phyloP scores from a whole-genome alignment of 2,329 filamentous ascomycete species.

The Colletotrichum orchidophilum region DNA sequence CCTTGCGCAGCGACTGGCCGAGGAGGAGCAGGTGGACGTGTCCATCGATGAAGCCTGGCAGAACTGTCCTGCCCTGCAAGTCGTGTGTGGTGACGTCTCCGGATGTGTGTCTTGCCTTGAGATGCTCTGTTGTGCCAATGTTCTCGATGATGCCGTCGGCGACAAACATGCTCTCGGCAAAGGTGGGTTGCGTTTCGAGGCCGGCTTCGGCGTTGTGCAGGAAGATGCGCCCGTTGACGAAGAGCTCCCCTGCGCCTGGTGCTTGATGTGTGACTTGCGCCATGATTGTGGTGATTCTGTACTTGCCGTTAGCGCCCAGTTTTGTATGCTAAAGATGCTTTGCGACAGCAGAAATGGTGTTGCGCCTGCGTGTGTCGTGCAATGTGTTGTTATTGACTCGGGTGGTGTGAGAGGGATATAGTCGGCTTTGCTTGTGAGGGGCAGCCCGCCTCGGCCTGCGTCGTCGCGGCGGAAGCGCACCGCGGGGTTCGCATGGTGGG shows the following conservation, averaged over 20 bases:
- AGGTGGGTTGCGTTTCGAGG: conserved; percentile 30
- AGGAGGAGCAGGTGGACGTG: conserved; percentile 66
- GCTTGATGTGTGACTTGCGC: neutral
- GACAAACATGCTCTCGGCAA: conserved; percentile 35
- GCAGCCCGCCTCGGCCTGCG: neutral
- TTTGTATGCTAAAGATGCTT: neutral
- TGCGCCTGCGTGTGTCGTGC: neutral
- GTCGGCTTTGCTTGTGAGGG: neutral
- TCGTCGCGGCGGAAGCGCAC: neutral
- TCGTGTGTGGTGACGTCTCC: conserved; percentile 29
- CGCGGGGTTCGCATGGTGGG: conserved; percentile 29
- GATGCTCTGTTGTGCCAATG: conserved; percentile 24
- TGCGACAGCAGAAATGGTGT: too few relatives aligned
- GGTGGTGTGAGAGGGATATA: neutral
- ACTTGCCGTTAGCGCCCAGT: neutral
- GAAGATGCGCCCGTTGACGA: conserved; percentile 35
- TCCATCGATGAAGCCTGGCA: conserved; percentile 67
- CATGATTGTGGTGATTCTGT: neutral
- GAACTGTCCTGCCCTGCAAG: conserved; percentile 47
- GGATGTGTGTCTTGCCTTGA: neutral
- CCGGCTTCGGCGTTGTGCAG: conserved; percentile 26
- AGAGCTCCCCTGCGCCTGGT: conserved; percentile 14
- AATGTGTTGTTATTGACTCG: conserved; percentile 2
- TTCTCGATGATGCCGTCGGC: conserved; percentile 28
- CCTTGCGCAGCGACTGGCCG: conserved; percentile 62